Conservation (phyloP, 1,284 basidiomycete genomes). For the Moesziomyces globuligerus region DNA sequence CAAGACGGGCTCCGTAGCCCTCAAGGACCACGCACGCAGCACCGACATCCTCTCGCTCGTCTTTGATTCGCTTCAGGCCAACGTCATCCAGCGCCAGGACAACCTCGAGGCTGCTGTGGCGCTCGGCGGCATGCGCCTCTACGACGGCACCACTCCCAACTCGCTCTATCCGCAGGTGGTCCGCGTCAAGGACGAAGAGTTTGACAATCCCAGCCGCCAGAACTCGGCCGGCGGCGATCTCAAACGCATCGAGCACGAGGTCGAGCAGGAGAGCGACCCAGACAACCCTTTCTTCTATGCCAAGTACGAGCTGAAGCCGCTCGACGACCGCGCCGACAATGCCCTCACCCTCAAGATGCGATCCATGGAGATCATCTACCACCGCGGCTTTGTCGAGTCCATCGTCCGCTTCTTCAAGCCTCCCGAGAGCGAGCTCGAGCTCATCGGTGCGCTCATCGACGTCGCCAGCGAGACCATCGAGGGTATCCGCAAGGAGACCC, state of each 20-base stretch:
- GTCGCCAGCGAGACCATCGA: conserved; percentile 95
- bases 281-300: conserved; percentile 88
- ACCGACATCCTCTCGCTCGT: conserved; percentile 85
- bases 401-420: conserved; percentile 93
- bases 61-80: conserved; percentile 88
- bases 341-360: conserved; percentile 90
- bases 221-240: conserved; percentile 45
- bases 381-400: conserved; percentile 91
- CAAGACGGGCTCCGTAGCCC: conserved; percentile 59
- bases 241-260: conserved; percentile 59
- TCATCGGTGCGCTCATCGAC: conserved; percentile 77
- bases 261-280: conserved; percentile 61
- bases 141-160: conserved; percentile 85
- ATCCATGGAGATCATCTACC: conserved; percentile 98
- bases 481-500: conserved; percentile 91
- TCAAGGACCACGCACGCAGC: conserved; percentile 55
- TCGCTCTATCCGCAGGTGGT: conserved; percentile 93
- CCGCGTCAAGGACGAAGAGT: conserved; percentile 78
- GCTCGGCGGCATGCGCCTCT: conserved; percentile 87
- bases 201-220: conserved; percentile 40
- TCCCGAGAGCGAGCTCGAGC: conserved; percentile 92
- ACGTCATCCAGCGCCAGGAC: conserved; percentile 84
- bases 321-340: conserved; percentile 92
- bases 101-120: conserved; percentile 86
- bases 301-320: conserved; percentile 91